These are phyloP conservation scores for Fusarium subtropicale DNA, from an alignment of 2,329 filamentous ascomycete genomes.

Conservation along the genomic window DNA sequence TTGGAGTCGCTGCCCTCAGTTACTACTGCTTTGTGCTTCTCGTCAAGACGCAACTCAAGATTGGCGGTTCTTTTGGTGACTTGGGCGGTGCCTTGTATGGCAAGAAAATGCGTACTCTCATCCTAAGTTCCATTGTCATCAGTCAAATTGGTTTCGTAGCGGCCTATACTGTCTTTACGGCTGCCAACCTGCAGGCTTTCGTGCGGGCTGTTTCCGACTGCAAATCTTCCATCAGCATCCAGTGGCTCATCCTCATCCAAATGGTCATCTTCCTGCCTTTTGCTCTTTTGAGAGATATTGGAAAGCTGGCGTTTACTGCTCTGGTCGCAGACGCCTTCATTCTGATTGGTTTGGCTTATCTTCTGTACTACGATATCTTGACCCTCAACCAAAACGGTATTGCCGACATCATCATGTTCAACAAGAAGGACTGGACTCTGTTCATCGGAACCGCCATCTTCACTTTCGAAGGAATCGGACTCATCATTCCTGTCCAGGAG, in stretches of 20 bases:
- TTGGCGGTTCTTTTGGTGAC: constrained; percentile 96
- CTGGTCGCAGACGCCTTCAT: constrained; percentile 96
- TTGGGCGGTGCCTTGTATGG: constrained; percentile 94
- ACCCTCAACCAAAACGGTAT: constrained; percentile 82
- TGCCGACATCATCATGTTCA: constrained; percentile 90
- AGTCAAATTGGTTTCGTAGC: constrained; percentile 96
- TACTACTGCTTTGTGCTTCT: constrained; percentile 98
- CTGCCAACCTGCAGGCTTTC: constrained; percentile 94
- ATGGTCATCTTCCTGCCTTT: constrained; percentile 95
- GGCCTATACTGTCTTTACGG: constrained; percentile 96
- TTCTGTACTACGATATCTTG: constrained; percentile 94
- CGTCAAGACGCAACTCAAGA: constrained; percentile 83
- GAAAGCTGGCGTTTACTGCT: constrained; percentile 95
- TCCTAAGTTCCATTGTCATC: constrained; percentile 91
- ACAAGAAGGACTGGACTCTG: constrained; percentile 90
- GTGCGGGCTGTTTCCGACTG: constrained; percentile 92
- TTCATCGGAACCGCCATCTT: constrained; percentile 99
- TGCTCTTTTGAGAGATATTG: constrained; percentile 94
- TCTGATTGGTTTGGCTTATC: constrained; percentile 87
- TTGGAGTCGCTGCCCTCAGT: constrained; percentile 85
- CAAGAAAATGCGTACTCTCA: constrained; percentile 86
- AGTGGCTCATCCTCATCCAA: constrained; percentile 92
- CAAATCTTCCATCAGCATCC: constrained; percentile 85
- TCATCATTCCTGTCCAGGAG: constrained; percentile 98
- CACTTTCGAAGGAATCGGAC: constrained; percentile 96